phyloP scores from a whole-genome alignment of 1,284 basidiomycete species.

The Peniophora sp. region DNA sequence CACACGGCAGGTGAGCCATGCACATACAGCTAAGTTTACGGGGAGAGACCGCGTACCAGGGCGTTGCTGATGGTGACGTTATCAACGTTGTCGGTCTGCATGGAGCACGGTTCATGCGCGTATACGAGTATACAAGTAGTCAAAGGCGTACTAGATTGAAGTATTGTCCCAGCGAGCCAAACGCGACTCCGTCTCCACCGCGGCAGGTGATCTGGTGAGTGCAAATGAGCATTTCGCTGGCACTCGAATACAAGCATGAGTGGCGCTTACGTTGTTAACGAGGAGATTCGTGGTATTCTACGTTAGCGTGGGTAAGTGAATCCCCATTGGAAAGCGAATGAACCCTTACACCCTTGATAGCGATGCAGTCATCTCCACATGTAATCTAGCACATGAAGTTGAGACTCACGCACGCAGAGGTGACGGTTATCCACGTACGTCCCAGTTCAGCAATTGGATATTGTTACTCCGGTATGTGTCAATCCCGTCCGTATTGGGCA shows the following conservation, averaged over 20 bases:
- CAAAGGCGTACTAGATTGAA: slow-evolving; percentile 35
- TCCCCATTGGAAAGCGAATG: no score
- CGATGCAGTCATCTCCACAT: slow-evolving; percentile 60
- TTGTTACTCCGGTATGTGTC: slow-evolving; percentile 52
- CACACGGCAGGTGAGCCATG: not conserved
- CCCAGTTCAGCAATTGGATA: slow-evolving; percentile 46
- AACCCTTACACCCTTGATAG: slow-evolving; percentile 49
- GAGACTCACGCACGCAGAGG: not conserved
- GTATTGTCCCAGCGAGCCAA: slow-evolving; percentile 60
- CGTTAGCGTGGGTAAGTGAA: no score
- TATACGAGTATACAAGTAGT: not conserved
- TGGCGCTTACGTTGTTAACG: slow-evolving; percentile 24
- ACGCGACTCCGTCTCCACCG: slow-evolving; percentile 57
- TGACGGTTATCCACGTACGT: slow-evolving; percentile 22
- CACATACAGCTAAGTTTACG: no score
- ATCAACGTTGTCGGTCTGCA: slow-evolving; percentile 46
- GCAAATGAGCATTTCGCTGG: no score
- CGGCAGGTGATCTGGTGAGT: slow-evolving; percentile 33
- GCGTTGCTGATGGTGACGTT: slow-evolving; percentile 47
- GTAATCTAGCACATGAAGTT: slow-evolving; percentile 27
- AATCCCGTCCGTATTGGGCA: slow-evolving; percentile 64
- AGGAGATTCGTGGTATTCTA: slow-evolving; percentile 52
- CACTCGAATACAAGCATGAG: no score
- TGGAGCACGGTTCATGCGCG: not conserved
- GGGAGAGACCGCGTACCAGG: slow-evolving; percentile 25